phyloP scores from a whole-genome alignment of 2,329 filamentous ascomycete species.

The Monilinia vaccinii-corymbosi region DNA sequence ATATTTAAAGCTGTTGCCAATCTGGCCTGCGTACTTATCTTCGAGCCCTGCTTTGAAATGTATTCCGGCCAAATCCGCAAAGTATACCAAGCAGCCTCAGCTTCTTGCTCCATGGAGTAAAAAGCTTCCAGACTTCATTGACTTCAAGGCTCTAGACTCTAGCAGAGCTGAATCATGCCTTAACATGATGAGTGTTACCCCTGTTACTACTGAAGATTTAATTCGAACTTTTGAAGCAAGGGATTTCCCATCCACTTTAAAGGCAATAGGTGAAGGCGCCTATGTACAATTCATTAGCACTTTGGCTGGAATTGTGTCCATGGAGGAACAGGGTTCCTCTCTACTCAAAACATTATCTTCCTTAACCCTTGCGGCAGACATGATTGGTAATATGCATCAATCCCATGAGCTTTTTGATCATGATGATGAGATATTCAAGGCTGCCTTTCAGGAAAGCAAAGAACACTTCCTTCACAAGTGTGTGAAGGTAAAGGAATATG shows the following conservation, averaged over 20 bases:
- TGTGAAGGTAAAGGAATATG: constrained; percentile 9
- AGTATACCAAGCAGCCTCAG: constrained; percentile 12
- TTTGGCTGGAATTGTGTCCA: neutral
- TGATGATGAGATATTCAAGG: constrained; percentile 19
- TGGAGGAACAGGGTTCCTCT: neutral
- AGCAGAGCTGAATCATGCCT: neutral
- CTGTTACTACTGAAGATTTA: neutral
- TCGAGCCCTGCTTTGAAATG: neutral
- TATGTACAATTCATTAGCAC: neutral
- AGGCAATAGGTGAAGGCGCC: neutral
- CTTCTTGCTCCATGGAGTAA: constrained; percentile 22
- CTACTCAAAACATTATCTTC: neutral
- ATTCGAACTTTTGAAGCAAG: constrained; percentile 15
- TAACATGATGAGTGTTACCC: neutral
- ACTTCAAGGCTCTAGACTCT: neutral
- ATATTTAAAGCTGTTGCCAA: constrained; percentile 6
- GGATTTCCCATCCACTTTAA: constrained; percentile 11
- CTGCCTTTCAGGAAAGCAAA: constrained; percentile 22
- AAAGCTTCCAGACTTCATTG: constrained; percentile 16
- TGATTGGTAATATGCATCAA: constrained; percentile 12
- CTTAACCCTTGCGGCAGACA: constrained; percentile 18
- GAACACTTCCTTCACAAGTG: constrained; percentile 19
- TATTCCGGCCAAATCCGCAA: constrained; percentile 14
- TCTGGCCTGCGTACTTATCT: constrained; percentile 14
- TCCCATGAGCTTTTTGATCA: constrained; percentile 22